A percentile compares a stretch with the other conserved stretches of the same genome.
These are phyloP conservation scores for Leishmania arabica DNA, from an alignment of 208 protist species.

Conservation along the genomic window DNA sequence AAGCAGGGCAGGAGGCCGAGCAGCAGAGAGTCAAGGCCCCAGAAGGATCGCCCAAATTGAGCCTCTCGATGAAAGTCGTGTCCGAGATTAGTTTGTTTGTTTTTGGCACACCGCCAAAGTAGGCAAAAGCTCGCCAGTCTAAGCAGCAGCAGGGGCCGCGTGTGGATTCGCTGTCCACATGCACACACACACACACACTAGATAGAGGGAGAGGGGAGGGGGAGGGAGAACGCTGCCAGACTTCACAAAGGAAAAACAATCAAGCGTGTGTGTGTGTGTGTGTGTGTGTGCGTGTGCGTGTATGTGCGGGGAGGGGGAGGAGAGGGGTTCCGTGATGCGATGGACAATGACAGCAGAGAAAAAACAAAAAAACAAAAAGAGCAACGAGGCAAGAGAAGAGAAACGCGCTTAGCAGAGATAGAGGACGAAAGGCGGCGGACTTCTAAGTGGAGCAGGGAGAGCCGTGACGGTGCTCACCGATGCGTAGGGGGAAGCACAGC, in stretches of 20 bases:
- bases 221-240: background rate
- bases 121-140: background rate
- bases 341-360: background rate
- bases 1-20: background rate
- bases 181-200: no score
- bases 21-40: background rate
- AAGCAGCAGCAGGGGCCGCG: background rate
- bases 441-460: background rate
- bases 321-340: background rate
- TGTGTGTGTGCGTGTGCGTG: background rate
- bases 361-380: background rate
- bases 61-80: background rate
- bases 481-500: background rate
- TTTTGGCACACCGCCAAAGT: background rate
- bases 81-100: background rate
- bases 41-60: background rate
- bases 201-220: no score
- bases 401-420: background rate
- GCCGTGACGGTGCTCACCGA: background rate
- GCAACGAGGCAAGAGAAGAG: background rate
- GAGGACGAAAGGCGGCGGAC: background rate
- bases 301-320: background rate
- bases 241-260: constrained; percentile 1
- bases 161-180: background rate
- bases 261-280: background rate